Conservation (phyloP, 1,284 basidiomycete genomes). For the Ustilago trichophora region DNA sequence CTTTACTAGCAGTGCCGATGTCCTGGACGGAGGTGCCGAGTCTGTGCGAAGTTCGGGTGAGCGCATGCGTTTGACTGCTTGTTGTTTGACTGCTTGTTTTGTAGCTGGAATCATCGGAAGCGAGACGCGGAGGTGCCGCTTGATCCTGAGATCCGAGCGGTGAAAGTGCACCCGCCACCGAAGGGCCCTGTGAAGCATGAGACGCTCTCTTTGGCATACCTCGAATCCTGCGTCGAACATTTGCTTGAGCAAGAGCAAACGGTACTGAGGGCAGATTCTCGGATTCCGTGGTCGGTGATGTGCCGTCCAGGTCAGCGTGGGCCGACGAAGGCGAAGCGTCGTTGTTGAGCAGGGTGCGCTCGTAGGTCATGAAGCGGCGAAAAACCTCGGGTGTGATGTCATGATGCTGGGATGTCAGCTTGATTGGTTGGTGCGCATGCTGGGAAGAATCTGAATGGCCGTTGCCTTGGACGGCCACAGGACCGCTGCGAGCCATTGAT, state of each 20-base stretch:
- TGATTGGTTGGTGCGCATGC: background rate
- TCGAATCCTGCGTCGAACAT: constrained; percentile 9
- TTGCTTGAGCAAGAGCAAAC: too few relatives aligned
- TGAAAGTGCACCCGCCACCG: background rate
- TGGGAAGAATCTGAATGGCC: constrained; percentile 2
- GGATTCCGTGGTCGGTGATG: background rate
- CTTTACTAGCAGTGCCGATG: too few relatives aligned
- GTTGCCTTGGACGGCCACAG: constrained; percentile 7
- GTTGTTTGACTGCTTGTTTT: too few relatives aligned
- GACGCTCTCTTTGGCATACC: constrained; percentile 16
- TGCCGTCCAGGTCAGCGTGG: background rate
- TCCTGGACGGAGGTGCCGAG: too few relatives aligned
- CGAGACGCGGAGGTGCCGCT: background rate
- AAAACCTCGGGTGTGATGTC: constrained; percentile 30
- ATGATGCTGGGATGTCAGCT: background rate
- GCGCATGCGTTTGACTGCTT: too few relatives aligned
- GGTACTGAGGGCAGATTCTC: background rate
- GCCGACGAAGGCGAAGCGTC: background rate
- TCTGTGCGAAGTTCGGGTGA: too few relatives aligned
- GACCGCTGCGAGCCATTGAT: constrained; percentile 5
- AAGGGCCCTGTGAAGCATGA: background rate
- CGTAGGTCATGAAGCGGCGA: constrained; percentile 32
- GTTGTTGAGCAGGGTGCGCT: background rate
- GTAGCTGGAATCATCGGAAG: background rate
- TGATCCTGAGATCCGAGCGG: too few relatives aligned